Percentiles rank a stretch among this genome's conserved stretches.
Conservation (phyloP, 352 stramenopile species). For the Phytophthora capsici region DNA sequence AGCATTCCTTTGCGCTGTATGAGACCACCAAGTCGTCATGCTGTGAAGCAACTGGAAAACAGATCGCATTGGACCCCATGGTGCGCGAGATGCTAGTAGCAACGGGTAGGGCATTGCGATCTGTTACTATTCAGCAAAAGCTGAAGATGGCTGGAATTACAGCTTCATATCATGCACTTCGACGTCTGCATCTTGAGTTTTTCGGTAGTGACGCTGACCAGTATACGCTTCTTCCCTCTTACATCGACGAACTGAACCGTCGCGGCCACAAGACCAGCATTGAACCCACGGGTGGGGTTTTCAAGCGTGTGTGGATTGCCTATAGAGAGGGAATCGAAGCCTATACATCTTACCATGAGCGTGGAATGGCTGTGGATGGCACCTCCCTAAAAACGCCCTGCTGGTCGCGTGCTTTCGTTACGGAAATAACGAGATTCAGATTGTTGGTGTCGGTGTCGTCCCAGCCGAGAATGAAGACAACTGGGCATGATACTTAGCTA, state of each 20-base stretch:
- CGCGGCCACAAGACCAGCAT: slow-evolving; percentile 1
- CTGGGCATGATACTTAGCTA: slow-evolving; percentile 5
- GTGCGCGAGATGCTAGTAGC: neutral
- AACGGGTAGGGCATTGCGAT: neutral
- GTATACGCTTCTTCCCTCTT: slow-evolving; percentile 3
- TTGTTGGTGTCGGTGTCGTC: slow-evolving; percentile 5
- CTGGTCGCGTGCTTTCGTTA: slow-evolving; percentile 6
- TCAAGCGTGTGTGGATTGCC: too few species aligned
- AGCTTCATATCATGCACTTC: too few species aligned
- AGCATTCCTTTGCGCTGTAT: slow-evolving; percentile 2
- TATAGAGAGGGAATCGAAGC: too few species aligned
- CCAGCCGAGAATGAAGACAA: slow-evolving; percentile 5
- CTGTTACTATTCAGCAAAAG: too few species aligned
- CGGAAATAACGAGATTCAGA: slow-evolving; percentile 9
- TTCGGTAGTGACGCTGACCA: too few species aligned
- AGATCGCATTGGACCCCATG: slow-evolving; percentile 5
- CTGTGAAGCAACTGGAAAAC: slow-evolving; percentile 2
- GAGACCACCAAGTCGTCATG: slow-evolving; percentile 4
- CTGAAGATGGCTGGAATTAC: too few species aligned
- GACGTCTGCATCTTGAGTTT: too few species aligned
- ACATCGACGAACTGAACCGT: slow-evolving; percentile 2
- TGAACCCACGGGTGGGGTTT: neutral
- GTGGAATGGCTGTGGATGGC: too few species aligned
- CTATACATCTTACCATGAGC: too few species aligned
- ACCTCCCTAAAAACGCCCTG: too few species aligned